These are phyloP conservation scores for Nephelium lappaceum DNA, from an alignment of 345 rosid species.

Conservation along the genomic window DNA sequence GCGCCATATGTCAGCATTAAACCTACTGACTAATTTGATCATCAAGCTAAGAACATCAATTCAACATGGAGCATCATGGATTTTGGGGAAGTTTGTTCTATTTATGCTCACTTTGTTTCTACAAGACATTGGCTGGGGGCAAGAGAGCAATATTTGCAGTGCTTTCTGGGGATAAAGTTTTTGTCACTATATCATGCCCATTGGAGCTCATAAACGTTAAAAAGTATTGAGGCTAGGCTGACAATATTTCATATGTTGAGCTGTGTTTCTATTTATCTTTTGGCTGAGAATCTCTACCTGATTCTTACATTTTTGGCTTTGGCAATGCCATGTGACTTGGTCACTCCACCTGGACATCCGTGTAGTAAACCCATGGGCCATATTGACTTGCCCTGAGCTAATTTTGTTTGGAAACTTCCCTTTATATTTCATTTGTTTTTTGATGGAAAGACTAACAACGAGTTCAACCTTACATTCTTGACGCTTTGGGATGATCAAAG, in stretches of 20 bases:
- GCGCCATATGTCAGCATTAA: not conserved
- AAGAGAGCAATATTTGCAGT: not conserved
- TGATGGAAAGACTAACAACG: not conserved
- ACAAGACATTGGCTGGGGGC: not conserved
- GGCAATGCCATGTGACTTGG: not conserved
- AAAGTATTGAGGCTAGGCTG: not conserved
- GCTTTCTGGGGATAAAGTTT: conserved; percentile 5
- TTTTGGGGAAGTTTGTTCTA: not conserved
- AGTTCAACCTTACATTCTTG: not conserved
- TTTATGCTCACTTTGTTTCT: not conserved
- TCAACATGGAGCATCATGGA: not conserved
- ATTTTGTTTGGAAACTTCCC: not conserved
- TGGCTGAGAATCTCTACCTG: not conserved
- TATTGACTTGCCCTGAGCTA: conserved; percentile 1
- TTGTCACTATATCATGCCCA: no score
- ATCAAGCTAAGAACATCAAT: not conserved
- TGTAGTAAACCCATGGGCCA: not conserved
- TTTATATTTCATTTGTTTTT: not conserved
- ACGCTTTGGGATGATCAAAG: not conserved
- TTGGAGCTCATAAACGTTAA: not conserved
- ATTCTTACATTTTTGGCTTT: not conserved
- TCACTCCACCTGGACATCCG: not conserved
- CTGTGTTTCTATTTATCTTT: not conserved
- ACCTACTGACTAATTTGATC: conserved; percentile 1
- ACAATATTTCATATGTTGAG: not conserved